Evolutionary conservation across 2,329 filamentous ascomycete genomes (phyloP), one percentile per base, ranked within the genome.

Genomic region (Penicillium sp.): DNA sequence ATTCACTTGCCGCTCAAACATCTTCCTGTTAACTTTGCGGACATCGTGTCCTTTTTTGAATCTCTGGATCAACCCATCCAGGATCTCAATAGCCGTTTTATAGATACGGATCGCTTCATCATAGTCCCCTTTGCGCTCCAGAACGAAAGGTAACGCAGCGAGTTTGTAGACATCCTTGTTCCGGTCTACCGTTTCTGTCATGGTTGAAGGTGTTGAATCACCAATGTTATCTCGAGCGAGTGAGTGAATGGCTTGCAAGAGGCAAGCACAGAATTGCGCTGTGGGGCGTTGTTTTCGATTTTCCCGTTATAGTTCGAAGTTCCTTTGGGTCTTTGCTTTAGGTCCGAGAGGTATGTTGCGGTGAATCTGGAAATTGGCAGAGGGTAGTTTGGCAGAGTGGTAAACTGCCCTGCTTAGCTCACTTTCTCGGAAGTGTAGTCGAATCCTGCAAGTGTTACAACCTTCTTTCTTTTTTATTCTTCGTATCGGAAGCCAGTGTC

Each of bases 1-100:
- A 29, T 55, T 24, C 7, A 55, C 54, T 32, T 61, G 58, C 21
- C 58, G 48, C 47, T 61, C 56, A n/a, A 59, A 61, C 58, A 61
- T 55, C 24, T 61, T 61, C 18, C 58, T 52, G 41, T 55, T 44
- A 22, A 59, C 43, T 42, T 59, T 59, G 45, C 22, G 56, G 16
- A 53, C 51, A 5, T 43, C 16, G 38, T n/a, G 45, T 3, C 45
- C 50, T 29, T 59, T 61, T 27, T 57, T 61, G 48, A 55, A 56
- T 24, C 29, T 50, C 31, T 59, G 27, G 5, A 36, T 36, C 27
- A 51, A 21, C 9, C 34, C 27, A 1, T 46, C 46, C 3, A 61
- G 34, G 16, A 61, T 11, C 1, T 45, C 42, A 10, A 57, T 53
- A 4, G 58, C 48, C 7, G 13, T 50, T 29, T 57, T 56, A 36